Base-by-base conservation (phyloP, 2,329 filamentous ascomycete species). In the Paraconiothyrium sp. region DNA sequence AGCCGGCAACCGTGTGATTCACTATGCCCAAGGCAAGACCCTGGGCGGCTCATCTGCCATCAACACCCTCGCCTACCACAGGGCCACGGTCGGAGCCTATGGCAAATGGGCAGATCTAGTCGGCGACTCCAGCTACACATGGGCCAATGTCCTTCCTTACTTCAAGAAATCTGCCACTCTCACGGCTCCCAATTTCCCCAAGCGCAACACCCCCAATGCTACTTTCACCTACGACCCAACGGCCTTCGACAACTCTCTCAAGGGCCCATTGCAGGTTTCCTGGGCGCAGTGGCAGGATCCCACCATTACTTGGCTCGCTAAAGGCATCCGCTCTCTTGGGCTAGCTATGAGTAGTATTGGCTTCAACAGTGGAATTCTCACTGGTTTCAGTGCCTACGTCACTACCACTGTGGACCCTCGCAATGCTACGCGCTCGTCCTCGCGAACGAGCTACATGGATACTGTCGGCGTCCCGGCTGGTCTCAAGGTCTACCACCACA, bases 21-120 rank as follows among this genome's bases (percentile, higher is more conserved):
- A 75, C 54, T 77, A 77, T 60, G 72, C 72, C 9, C 69, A 71
- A 47, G 75, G 75, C 14, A 75, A 77, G 49, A 72, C 70, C 2
- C 59, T 78, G 3, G 75, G 75, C 32, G 73, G 74, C 9, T 69
- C 68, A 20, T 74, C 71, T 14, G 71, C 70, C 1, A 59, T 68
- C 2, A 75, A 75, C 41, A 65, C 63, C 20, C 68, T 75, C 66
- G 58, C 65, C 2, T 74, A 74, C 16, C 72, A 76, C 48, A 67
- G 72, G 6, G 67, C 59, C 2, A 72, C 68, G 3, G 44, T 30
- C 24, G 67, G 67, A 22, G 61, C 71, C 1, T 72, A 72, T 22
- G 58, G 73, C 48, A 61, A 60, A 9, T 79, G 76, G 77, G 76
- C 74, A 0, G 65, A 77, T 35, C 9, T 62, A 0, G 72, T 78